phyloP scores from a whole-genome alignment of 2,329 filamentous ascomycete genomes.

The Xylariales sp. region DNA sequence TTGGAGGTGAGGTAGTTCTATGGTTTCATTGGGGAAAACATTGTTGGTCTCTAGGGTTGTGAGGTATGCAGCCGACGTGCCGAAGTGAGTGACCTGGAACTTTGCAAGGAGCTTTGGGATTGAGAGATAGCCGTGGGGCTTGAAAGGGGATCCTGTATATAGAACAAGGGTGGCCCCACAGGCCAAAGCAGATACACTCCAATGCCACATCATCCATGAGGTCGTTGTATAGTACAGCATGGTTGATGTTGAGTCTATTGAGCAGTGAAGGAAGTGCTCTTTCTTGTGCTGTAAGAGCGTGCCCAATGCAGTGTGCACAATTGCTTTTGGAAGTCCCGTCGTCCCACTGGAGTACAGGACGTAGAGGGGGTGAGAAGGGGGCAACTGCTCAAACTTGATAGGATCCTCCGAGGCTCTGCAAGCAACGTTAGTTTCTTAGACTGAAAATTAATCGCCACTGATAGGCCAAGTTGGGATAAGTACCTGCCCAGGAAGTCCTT shows the following conservation, averaged over 20 bases:
- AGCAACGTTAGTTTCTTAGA: too few relatives aligned
- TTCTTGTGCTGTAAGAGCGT: conserved; percentile 97
- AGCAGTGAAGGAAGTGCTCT: conserved; percentile 84
- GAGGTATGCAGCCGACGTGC: conserved; percentile 91
- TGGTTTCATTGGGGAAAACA: conserved; percentile 51
- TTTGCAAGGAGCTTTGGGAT: conserved; percentile 80
- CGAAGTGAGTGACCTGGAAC: conserved; percentile 84
- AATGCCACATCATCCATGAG: conserved; percentile 99
- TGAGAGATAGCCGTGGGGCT: conserved; percentile 71
- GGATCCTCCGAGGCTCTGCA: conserved; percentile 36
- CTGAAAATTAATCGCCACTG: too few relatives aligned
- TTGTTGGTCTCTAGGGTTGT: conserved; percentile 80
- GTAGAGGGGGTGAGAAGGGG: conserved; percentile 84
- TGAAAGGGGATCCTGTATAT: conserved; percentile 91
- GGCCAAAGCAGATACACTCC: conserved; percentile 83
- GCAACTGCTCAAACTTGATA: conserved; percentile 70
- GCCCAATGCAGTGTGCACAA: conserved; percentile 86
- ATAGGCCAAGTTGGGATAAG: too few relatives aligned
- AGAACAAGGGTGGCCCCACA: conserved; percentile 79
- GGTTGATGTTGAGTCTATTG: conserved; percentile 66
- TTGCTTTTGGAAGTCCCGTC: conserved; percentile 83
- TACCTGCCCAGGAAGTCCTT: conserved; percentile 36
- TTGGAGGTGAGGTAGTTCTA: conserved; percentile 62
- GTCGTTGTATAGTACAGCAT: conserved; percentile 94
- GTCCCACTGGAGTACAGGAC: conserved; percentile 93